Base-by-base conservation (phyloP, 2,329 filamentous ascomycete species). In the Allantophomopsis cytisporea region DNA sequence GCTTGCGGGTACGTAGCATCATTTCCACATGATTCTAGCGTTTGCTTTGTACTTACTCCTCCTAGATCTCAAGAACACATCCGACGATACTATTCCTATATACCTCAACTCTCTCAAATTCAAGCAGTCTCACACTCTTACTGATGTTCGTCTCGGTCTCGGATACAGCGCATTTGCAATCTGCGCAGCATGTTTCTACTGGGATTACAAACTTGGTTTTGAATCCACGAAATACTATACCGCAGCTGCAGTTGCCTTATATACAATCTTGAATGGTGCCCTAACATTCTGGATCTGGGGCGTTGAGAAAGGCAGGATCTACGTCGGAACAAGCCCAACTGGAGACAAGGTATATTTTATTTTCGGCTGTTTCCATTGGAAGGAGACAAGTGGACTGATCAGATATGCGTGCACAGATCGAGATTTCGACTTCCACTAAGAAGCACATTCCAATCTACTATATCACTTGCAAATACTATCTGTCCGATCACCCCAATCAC, bases 31-130 rank as follows among this genome's bases (percentile, higher is more conserved):
- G n/a, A 7, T 34, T 6, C 3, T 34, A 14, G 11, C 12, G 31
- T 2, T 34, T 12, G 7, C 10, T 14, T 17, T 34, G 18, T 20
- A 34, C n/a, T 17, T 15, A 34, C 31, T 14, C n/a, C 31, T 13
- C 16, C 6, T 57, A 94, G 91, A 96, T 59, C 80, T 98, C 47
- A 96, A 96, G 63, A 94, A 91, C 65, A 93, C 88, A 31, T 86
- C 84, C 49, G 91, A 98, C 65, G 91, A 98, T 63, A 86, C 88
- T 41, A 80, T 98, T 43, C 78, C 83, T 43, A 87, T 91, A 63
- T 96, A 96, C 66, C 78, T 98, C 46, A 89, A 85, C 62, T 83
- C 78, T 23, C 77, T 96, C 58, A 79, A 71, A 49, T 95, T 95
- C 68, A 73, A 66, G 46, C 87, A 94, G 62, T 79, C 83, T 47